phyloP scores from a whole-genome alignment of 768 basidiomycete species.

The Phlebiopsis gigantea region DNA sequence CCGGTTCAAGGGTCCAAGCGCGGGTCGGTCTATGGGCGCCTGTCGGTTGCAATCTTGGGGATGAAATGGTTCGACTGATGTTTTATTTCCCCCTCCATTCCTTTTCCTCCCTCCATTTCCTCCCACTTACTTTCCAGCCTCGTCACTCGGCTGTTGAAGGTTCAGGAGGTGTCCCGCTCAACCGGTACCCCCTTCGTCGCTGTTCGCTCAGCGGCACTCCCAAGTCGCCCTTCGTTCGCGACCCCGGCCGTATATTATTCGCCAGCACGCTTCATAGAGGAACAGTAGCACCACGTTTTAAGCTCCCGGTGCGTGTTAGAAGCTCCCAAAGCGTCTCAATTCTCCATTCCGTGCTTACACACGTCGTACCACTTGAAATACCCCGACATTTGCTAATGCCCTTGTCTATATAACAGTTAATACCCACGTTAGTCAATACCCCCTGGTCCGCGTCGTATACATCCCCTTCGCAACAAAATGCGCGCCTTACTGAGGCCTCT shows the following conservation, averaged over 20 bases:
- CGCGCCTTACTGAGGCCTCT: slow-evolving; percentile 61
- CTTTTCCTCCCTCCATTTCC: not conserved
- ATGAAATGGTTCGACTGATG: slow-evolving; percentile 11
- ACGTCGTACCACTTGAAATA: slow-evolving; percentile 2
- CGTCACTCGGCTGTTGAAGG: slow-evolving; percentile 1
- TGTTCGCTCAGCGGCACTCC: not conserved
- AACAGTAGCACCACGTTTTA: slow-evolving; percentile 5
- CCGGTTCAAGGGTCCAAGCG: not conserved
- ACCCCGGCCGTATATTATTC: not conserved
- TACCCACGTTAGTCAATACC: slow-evolving; percentile 4
- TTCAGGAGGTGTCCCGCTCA: slow-evolving; percentile 7
- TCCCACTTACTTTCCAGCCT: slow-evolving; percentile 1
- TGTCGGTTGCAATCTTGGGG: slow-evolving; percentile 1
- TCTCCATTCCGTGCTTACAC: not conserved
- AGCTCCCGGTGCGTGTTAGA: slow-evolving; percentile 1
- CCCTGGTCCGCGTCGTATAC: not conserved
- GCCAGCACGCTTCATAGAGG: slow-evolving; percentile 1
- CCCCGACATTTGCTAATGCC: not conserved
- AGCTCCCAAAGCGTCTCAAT: slow-evolving; percentile 5
- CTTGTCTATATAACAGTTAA: slow-evolving; percentile 12
- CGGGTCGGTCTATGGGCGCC: slow-evolving; percentile 1
- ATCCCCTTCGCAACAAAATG: slow-evolving; percentile 30
- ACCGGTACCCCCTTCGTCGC: slow-evolving; percentile 3
- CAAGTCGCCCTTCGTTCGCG: not conserved
- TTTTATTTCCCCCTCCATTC: slow-evolving; percentile 9